Evolutionary conservation across 2,329 filamentous ascomycete genomes (phyloP), one percentile per base, ranked within the genome.

Genomic region (Madurella fahalii): DNA sequence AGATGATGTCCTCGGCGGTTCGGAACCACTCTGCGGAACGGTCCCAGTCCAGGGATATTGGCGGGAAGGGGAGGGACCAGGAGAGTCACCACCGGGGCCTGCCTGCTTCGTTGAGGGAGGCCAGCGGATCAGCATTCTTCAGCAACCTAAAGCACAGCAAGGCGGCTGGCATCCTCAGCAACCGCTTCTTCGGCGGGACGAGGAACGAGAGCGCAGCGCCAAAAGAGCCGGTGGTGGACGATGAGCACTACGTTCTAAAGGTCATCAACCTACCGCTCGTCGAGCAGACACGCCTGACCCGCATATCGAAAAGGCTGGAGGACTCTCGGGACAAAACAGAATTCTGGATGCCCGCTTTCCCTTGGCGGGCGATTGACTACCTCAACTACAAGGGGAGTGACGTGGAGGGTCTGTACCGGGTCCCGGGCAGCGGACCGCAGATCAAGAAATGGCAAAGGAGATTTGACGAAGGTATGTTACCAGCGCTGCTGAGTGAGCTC

Each of bases 321-420:
- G 84, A 89, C 57, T 96, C 92, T 9, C 83, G 86, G 58, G 93
- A 97, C 67, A 96, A 96, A 77, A 97, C 93, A 0, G 93, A 96
- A 67, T 97, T 95, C 67, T 97, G 93, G 93, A 96, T 97, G 92
- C 93, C 93, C 12, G 89, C 91, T 7, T 86, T 97, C 55, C 92
- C 93, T 0, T 96, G 93, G 88, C 82, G 93, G 59, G 95, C 91
- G 55, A 96, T 97, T 61, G 93, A 97, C 73, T 96, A 95, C 69
- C 77, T 97, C 50, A 96, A 96, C 70, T 94, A 92, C 72, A 95
- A 94, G 67, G 90, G 90, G 40, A 94, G 89, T 63, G 92, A 96
- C 66, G 90, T 95, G 40, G 93, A 96, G 71, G 93, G 93, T 3
- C 77, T 97, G 3, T 97, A 97, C 69, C 85, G 93, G 55, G 88